Percentiles rank a stretch among this genome's conserved stretches.
Conservation (phyloP, 148 eudicot species). For the Suaeda aralocaspica region DNA sequence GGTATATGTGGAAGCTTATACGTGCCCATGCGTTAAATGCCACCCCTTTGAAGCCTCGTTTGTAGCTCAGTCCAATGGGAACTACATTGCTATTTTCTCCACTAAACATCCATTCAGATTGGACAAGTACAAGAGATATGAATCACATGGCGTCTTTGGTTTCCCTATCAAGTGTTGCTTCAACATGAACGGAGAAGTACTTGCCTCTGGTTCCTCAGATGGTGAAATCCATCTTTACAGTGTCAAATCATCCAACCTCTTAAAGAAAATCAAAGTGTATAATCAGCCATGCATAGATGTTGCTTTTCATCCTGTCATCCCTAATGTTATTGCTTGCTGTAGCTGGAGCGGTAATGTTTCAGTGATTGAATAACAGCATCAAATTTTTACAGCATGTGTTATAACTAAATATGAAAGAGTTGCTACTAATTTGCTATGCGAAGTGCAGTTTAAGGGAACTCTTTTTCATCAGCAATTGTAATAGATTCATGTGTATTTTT, state of each 20-base stretch:
- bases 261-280: slow-evolving; percentile 49
- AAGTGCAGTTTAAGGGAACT: too few relatives aligned
- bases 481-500: too few relatives aligned
- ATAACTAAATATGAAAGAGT: too few relatives aligned
- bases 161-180: slow-evolving; percentile 80
- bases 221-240: slow-evolving; percentile 57
- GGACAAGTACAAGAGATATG: slow-evolving; percentile 75
- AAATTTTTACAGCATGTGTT: too few relatives aligned
- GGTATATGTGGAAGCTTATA: slow-evolving; percentile 77
- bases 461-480: too few relatives aligned
- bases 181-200: slow-evolving; percentile 55
- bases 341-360: slow-evolving; percentile 69
- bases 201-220: slow-evolving; percentile 79
- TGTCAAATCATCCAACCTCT: slow-evolving; percentile 45
- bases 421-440: too few relatives aligned
- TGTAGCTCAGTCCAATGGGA: slow-evolving; percentile 88
- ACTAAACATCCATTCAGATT: slow-evolving; percentile 65
- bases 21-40: slow-evolving; percentile 65
- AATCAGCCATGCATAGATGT: slow-evolving; percentile 69
- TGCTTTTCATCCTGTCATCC: slow-evolving; percentile 59
- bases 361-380: slow-evolving; percentile 33
- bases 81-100: slow-evolving; percentile 83
- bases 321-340: slow-evolving; percentile 59
- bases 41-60: slow-evolving; percentile 69
- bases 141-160: slow-evolving; percentile 66